These are phyloP conservation scores for Amaranthus palmeri DNA, from an alignment of 148 eudicot genomes.

Conservation along the genomic window DNA sequence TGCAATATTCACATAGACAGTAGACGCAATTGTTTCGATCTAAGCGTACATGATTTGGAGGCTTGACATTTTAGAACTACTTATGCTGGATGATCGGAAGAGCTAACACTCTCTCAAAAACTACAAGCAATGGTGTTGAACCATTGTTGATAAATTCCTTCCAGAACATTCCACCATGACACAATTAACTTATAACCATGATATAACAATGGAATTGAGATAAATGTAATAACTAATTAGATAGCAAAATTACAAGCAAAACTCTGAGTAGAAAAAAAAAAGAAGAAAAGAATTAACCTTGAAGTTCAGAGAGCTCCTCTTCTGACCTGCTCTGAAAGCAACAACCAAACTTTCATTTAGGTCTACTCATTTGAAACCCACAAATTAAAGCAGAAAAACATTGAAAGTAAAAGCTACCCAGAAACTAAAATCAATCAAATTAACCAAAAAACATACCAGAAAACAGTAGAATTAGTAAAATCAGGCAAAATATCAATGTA, in stretches of 20 bases:
- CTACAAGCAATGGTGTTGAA: no score
- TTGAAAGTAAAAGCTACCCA: neutral
- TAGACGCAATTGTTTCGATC: no score
- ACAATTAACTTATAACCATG: neutral
- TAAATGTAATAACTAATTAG: neutral
- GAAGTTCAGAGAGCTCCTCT: constrained; percentile 88
- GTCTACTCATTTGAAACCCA: neutral
- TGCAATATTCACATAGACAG: no score
- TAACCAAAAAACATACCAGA: constrained; percentile 61
- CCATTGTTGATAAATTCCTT: no score
- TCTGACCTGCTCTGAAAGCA: constrained; percentile 89
- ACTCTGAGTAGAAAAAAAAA: neutral
- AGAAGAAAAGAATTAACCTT: constrained; percentile 44
- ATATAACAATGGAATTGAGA: neutral
- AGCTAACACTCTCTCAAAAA: no score
- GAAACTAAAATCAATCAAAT: neutral
- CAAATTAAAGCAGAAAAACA: neutral
- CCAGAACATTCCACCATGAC: neutral
- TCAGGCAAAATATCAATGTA: constrained; percentile 75
- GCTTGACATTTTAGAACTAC: no score
- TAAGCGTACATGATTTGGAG: no score
- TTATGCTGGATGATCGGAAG: no score
- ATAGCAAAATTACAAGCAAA: neutral
- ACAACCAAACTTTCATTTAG: constrained; percentile 37
- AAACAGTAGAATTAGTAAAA: constrained; percentile 73